These are phyloP conservation scores for Nakazawaea pomicola DNA, from an alignment of 805 yeast species.

Conservation along the genomic window DNA sequence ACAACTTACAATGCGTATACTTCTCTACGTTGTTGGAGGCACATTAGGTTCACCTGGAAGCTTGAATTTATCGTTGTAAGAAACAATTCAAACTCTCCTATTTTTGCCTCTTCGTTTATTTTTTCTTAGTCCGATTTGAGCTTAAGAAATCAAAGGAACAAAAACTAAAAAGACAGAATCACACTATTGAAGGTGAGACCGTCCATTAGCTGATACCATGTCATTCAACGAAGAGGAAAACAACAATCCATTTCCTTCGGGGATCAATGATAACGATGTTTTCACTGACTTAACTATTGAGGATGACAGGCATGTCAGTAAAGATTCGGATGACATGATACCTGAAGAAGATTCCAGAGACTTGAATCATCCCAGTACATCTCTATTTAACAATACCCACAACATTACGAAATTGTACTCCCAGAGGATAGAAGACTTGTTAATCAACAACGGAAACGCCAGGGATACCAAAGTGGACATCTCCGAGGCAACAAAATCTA, in stretches of 20 bases:
- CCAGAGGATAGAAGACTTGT: slow-evolving; percentile 9
- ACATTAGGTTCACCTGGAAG: too few relatives aligned
- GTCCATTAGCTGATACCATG: too few relatives aligned
- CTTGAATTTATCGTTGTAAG: too few relatives aligned
- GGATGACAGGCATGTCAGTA: not conserved
- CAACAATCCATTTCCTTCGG: slow-evolving; percentile 5
- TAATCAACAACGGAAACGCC: slow-evolving; percentile 4
- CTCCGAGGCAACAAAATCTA: slow-evolving; percentile 79
- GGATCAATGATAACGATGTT: slow-evolving; percentile 1
- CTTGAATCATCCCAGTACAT: not conserved
- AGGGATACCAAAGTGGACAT: slow-evolving; percentile 31
- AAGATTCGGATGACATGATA: not conserved
- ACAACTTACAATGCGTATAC: too few relatives aligned
- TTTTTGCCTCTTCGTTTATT: too few relatives aligned
- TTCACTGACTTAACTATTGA: slow-evolving; percentile 9
- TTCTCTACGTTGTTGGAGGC: too few relatives aligned
- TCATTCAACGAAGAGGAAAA: slow-evolving; percentile 10
- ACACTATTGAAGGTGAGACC: too few relatives aligned
- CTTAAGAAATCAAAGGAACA: too few relatives aligned
- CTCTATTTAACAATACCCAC: not conserved
- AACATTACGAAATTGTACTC: slow-evolving; percentile 4
- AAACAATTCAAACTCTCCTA: too few relatives aligned
- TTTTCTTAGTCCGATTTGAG: too few relatives aligned
- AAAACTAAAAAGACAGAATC: not conserved
- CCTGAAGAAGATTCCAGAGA: not conserved